Conservation (phyloP, 2,329 filamentous ascomycete species). For the Talaromyces islandicus region DNA sequence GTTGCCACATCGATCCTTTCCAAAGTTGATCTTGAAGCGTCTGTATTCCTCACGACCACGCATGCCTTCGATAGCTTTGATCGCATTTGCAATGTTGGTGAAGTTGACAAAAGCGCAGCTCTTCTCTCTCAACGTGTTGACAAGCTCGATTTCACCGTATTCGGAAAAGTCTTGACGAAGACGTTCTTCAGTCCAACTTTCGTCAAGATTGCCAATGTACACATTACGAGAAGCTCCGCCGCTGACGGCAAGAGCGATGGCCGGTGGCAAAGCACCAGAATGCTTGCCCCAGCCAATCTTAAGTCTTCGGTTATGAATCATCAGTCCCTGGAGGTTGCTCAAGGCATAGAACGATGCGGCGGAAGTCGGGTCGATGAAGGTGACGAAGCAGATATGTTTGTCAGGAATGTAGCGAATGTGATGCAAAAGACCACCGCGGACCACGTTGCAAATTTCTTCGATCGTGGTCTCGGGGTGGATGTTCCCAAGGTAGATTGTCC, state of each 20-base stretch:
- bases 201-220: conserved; percentile 95
- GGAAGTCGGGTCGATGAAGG: conserved; percentile 96
- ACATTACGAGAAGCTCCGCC: conserved; percentile 97
- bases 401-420: conserved; percentile 99
- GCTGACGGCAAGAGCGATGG: conserved; percentile 91
- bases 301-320: conserved; percentile 96
- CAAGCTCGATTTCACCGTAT: conserved; percentile 94
- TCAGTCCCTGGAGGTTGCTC: conserved; percentile 93
- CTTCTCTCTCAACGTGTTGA: conserved; percentile 96
- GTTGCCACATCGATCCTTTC: conserved; percentile 97
- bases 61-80: conserved; percentile 97
- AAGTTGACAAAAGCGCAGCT: conserved; percentile 99
- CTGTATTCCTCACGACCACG: conserved; percentile 93
- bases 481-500: conserved; percentile 96
- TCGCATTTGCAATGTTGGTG: conserved; percentile 98
- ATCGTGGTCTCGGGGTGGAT: conserved; percentile 98
- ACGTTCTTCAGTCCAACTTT: conserved; percentile 94
- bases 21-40: conserved; percentile 99
- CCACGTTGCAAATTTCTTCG: conserved; percentile 99
- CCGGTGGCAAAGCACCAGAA: conserved; percentile 89
- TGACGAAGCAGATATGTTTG: conserved; percentile 99
- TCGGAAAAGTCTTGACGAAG: conserved; percentile 94
- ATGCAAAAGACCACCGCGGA: conserved; percentile 88
- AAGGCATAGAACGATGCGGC: conserved; percentile 96
- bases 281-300: conserved; percentile 99